Evolutionary conservation across 2,329 filamentous ascomycete species (phyloP).

Genomic region (Nothopassalora personata): DNA sequence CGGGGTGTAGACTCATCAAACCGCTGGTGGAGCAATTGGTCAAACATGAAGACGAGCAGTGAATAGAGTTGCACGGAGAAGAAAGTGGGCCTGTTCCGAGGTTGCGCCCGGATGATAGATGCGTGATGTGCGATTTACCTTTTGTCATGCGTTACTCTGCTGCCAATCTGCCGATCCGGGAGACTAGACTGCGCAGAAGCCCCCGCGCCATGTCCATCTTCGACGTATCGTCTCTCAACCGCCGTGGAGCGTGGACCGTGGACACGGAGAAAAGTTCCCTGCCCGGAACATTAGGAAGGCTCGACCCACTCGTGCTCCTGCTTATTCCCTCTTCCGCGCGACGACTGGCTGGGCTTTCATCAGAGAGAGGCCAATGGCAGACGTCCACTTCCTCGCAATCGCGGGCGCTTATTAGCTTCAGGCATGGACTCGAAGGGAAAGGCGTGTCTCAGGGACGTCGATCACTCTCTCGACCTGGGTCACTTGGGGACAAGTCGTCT

Average conservation of each 20-base stretch:
- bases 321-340: not conserved
- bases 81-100: too few relatives aligned
- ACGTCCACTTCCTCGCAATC: constrained; percentile 3
- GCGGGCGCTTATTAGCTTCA: constrained; percentile 7
- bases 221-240: too few relatives aligned
- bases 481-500: too few relatives aligned
- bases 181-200: not conserved
- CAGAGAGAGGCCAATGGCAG: not conserved
- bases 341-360: not conserved
- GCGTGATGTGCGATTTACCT: too few relatives aligned
- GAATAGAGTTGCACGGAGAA: too few relatives aligned
- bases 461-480: not conserved
- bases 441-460: constrained; percentile 11
- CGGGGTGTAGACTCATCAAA: not conserved
- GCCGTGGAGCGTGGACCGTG: too few relatives aligned
- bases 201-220: not conserved
- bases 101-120: not conserved
- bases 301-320: not conserved
- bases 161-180: constrained; percentile 10
- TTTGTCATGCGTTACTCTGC: not conserved
- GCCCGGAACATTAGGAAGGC: not conserved
- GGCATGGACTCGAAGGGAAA: constrained; percentile 8
- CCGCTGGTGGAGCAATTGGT: too few relatives aligned
- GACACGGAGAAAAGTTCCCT: too few relatives aligned
- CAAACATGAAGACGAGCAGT: too few relatives aligned